These are phyloP conservation scores for Verticillium dahliae DNA, from an alignment of 2,329 filamentous ascomycete species.

Conservation along the genomic window DNA sequence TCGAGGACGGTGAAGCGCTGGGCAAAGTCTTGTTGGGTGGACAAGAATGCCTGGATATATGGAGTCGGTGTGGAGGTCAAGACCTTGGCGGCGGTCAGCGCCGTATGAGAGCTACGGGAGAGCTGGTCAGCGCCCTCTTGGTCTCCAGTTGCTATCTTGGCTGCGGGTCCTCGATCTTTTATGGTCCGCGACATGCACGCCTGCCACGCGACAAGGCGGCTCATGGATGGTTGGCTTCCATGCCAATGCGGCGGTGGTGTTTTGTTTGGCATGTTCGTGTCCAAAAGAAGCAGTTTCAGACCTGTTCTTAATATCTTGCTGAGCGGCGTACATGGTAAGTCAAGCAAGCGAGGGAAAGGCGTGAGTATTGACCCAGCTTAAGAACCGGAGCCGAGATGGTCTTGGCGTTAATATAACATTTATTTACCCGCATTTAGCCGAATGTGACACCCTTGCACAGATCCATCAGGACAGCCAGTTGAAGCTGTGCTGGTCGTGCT, in stretches of 20 bases:
- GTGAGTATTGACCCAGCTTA: too few species aligned
- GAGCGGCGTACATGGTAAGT: background rate
- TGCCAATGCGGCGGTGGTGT: background rate
- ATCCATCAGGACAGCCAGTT: background rate
- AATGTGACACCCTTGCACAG: background rate
- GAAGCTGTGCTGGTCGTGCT: background rate
- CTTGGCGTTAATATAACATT: background rate
- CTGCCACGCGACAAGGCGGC: background rate
- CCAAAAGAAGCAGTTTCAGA: background rate
- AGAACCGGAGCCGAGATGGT: background rate
- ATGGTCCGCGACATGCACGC: background rate
- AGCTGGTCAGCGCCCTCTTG: background rate
- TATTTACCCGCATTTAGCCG: background rate
- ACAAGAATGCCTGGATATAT: background rate
- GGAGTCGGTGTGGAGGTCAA: background rate
- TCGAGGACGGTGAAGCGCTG: background rate
- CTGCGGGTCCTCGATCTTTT: background rate
- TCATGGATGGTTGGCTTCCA: background rate
- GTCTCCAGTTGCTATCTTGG: background rate
- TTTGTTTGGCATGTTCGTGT: background rate
- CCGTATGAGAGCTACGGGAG: background rate
- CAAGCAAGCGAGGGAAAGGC: too few species aligned
- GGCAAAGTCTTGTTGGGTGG: background rate
- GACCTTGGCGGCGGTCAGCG: background rate
- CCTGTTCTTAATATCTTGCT: background rate